A percentile compares a stretch with the other conserved stretches of the same genome.
Evolutionary conservation across 495 filamentous ascomycete genomes (phyloP).

Genomic region (Rhypophila decipiens): DNA sequence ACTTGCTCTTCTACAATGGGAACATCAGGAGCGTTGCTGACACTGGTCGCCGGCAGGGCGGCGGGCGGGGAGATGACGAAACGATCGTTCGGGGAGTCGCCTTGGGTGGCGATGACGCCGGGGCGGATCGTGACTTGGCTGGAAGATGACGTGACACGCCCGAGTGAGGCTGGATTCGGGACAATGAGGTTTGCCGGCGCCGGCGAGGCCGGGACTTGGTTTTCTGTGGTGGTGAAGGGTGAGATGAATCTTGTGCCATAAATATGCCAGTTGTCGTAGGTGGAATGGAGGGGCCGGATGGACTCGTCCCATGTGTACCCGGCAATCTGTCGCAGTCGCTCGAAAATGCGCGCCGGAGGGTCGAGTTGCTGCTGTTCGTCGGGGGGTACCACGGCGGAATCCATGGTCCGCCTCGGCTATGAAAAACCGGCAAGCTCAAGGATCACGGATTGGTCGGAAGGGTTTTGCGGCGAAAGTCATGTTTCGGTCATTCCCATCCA

Average conservation of each 20-base stretch:
- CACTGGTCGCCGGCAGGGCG: constrained; percentile 12
- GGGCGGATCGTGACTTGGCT: constrained; percentile 28
- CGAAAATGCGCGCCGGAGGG: constrained; percentile 63
- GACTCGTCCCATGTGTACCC: constrained; percentile 74
- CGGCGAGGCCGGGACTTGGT: constrained; percentile 9
- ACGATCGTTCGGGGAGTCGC: constrained; percentile 34
- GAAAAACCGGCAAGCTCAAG: constrained; percentile 13
- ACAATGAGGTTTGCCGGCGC: constrained; percentile 10
- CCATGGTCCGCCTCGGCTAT: constrained; percentile 34
- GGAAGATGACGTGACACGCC: constrained; percentile 18
- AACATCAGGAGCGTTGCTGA: constrained; percentile 22
- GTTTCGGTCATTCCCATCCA: constrained; percentile 26
- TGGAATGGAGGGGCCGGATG: constrained; percentile 67
- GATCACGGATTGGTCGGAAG: constrained; percentile 20
- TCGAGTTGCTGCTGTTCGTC: constrained; percentile 60
- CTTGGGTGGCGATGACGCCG: constrained; percentile 18
- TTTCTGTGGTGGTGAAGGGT: constrained; percentile 27
- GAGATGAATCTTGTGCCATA: constrained; percentile 43
- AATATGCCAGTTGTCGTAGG: constrained; percentile 67
- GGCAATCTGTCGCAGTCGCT: constrained; percentile 63
- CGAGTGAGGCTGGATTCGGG: constrained; percentile 23
- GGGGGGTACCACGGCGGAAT: constrained; percentile 38
- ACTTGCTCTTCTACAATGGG: constrained; percentile 46
- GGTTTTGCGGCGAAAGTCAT: constrained; percentile 31
- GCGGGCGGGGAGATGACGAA: constrained; percentile 26